Percentiles rank a stretch among this genome's conserved stretches.
phyloP scores from a whole-genome alignment of 2,329 filamentous ascomycete species.

The Sphaceloma murrayae region DNA sequence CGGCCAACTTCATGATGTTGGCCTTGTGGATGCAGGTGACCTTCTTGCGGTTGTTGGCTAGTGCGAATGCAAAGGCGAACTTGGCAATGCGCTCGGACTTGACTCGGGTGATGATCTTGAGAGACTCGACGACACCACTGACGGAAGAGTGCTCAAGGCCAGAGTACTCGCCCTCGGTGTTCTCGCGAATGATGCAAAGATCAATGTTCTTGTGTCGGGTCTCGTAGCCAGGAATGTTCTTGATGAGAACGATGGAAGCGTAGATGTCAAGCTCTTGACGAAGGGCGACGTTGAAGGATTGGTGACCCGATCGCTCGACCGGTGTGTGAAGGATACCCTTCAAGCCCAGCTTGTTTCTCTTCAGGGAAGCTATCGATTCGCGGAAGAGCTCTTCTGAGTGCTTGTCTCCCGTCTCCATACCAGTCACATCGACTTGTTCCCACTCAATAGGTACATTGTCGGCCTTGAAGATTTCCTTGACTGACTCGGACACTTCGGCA shows the following conservation, averaged over 20 bases:
- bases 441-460: constrained; percentile 98
- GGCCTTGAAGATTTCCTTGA: constrained; percentile 99
- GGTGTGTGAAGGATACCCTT: constrained; percentile 99
- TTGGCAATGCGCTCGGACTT: constrained; percentile 99
- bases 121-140: constrained; percentile 89
- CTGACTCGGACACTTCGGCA: constrained; percentile 92
- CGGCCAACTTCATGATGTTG: constrained; percentile 99
- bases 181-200: constrained; percentile 98
- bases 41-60: constrained; percentile 98
- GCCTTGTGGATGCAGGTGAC: constrained; percentile 99
- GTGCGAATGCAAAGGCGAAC: constrained; percentile 94
- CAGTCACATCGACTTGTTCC: constrained; percentile 95
- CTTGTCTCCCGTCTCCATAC: constrained; percentile 74
- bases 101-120: constrained; percentile 99
- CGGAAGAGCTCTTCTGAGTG: constrained; percentile 91
- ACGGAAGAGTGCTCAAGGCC: constrained; percentile 98
- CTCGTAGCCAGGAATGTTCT: constrained; percentile 98
- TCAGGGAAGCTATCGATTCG: constrained; percentile 87
- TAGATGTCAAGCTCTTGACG: constrained; percentile 99
- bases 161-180: constrained; percentile 99
- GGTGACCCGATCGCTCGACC: constrained; percentile 91
- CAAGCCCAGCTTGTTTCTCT: constrained; percentile 96
- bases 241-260: constrained; percentile 93
- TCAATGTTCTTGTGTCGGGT: constrained; percentile 97
- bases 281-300: constrained; percentile 98